Conservation (phyloP, 2,329 filamentous ascomycete species). For the Atkinsonella hypoxylon region DNA sequence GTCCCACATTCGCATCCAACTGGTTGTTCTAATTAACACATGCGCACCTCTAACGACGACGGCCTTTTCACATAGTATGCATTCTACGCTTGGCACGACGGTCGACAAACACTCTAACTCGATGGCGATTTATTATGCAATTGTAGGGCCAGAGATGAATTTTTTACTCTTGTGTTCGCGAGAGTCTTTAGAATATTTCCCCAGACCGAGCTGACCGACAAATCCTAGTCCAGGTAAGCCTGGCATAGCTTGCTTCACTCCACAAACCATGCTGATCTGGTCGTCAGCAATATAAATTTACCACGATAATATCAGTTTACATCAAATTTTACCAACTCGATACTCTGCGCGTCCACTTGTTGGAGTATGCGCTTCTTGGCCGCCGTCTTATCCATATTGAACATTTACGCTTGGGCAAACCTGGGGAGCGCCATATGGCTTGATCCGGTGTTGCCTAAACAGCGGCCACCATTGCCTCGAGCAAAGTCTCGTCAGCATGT, state of each 20-base stretch:
- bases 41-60: no score
- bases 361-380: neutral
- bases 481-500: neutral
- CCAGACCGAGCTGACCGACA: no score
- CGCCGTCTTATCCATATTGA: neutral
- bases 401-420: neutral
- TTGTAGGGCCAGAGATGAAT: no score
- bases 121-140: no score
- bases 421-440: neutral
- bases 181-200: no score
- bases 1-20: neutral
- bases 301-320: neutral
- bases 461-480: neutral
- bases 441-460: neutral
- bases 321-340: neutral
- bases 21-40: neutral
- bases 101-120: neutral
- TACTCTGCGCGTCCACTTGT: neutral
- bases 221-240: no score
- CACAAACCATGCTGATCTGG: no score
- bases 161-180: no score
- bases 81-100: neutral
- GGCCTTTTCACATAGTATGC: neutral
- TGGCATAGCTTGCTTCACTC: no score
- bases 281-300: neutral